Base-by-base conservation (phyloP, 352 stramenopile species). In the Pythium pyrilobum region DNA sequence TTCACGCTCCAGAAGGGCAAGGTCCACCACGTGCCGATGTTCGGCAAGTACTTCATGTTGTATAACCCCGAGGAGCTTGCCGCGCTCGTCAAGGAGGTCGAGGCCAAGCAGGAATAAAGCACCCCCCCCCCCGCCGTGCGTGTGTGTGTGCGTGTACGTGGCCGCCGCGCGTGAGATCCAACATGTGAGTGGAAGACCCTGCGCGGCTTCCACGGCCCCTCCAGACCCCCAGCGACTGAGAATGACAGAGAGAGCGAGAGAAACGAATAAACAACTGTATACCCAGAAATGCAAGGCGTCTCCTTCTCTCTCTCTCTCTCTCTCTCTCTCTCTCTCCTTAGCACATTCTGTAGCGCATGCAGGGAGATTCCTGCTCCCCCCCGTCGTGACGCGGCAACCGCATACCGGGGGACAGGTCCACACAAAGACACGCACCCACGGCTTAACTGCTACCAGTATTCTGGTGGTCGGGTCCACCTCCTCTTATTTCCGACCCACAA, bases 1-100 rank as follows among this genome's bases (percentile, higher is more conserved):
- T 94, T 94, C 68, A 94, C 80, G 62, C 69, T 94, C 57, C 69
- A 73, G 43, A 87, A 94, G 78, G 84, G 81, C 69, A 87, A 92
- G 74, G 76, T 91, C 50, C 76, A 92, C 77, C 86, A 94, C 70
- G 68, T 94, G 56, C 84, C 84, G 47, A 64, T 74, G 63, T 87
- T 92, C 61, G 80, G 89, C 65, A 94, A 94, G 81, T 94, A 94
- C 72, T 94, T 94, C 74, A 69, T 87, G 84, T 72, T 94, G 28
- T 90, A 92, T 78, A 92, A 94, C 77, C 80, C 81, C n/a, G 75
- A 86, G 64, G 79, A 89, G 58, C 73, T 92, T 38, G 77, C 81
- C 42, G 59, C 85, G 73, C 72, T 89, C 41, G 71, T 92, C 59
- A 85, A 92, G 75, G 79, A 92, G 47, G 79, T 88, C 62, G 78